Base-by-base conservation (phyloP, 2,329 filamentous ascomycete genomes). In the Mycosphaerelloides madeirae region DNA sequence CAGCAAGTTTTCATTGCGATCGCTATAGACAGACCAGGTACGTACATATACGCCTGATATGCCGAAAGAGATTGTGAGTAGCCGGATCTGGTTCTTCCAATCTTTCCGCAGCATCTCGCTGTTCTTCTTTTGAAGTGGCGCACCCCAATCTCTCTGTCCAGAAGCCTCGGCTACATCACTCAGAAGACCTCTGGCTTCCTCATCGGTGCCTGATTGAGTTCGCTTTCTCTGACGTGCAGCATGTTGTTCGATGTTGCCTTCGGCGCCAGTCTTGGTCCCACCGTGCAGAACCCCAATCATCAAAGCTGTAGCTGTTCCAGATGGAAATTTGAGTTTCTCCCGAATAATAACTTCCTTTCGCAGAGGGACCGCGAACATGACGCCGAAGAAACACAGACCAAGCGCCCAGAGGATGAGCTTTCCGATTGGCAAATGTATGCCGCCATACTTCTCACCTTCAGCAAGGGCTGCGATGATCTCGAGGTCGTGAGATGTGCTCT, bases 321-420 rank as follows among this genome's bases (percentile, higher is more conserved):
- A 95, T 0, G 93, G 93, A 57, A 98, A 98, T 62, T 87, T 93
- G 46, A 98, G 69, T 63, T 90, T 86, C 69, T 98, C 93, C 45
- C 85, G 73, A 43, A 98, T 87, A 49, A 98, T 94, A 43, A 97
- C 90, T 68, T 98, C 88, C 44, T 82, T 85, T 36, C 93, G 78
- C 43, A 97, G 63, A 1, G 93, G 93, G 12, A 98, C 91, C 0
- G 90, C 93, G 70, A 98, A 97, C 1, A 97, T 84, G 1, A 97
- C 93, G 0, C 93, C 93, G 63, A 98, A 98, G 61, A 97, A 91
- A 63, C 90, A 96, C 13, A 98, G 79, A 0, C 93, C 93, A 42
- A 98, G 66, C 19, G 88, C 86, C 93, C 93, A 98, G 6, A 96
- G 65, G 6, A 95, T 81, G 52, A 96, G 70, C 64, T 89, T 88